These are phyloP conservation scores for Nyssa sinensis DNA, from an alignment of 148 eudicot species.

Conservation along the genomic window DNA sequence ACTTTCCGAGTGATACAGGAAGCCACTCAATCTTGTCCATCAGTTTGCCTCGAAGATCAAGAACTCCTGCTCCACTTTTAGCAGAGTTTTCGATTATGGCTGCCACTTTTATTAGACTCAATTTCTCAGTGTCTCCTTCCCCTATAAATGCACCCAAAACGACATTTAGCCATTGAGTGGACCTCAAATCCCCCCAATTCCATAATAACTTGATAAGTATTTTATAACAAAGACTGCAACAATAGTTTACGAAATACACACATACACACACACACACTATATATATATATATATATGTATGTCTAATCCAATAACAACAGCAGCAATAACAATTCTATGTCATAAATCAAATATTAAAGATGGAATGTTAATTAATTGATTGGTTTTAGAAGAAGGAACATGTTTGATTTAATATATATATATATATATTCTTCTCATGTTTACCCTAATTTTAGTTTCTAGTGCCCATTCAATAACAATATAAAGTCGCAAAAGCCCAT, in stretches of 20 bases:
- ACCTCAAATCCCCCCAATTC: not conserved
- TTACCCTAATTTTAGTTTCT: not conserved
- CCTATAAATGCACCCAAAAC: constrained; percentile 27
- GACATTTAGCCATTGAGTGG: not conserved
- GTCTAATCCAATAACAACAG: not conserved
- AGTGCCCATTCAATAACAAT: not conserved
- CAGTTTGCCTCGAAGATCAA: constrained; percentile 58
- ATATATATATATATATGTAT: too few relatives aligned
- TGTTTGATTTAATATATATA: too few relatives aligned
- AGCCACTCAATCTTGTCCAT: constrained; percentile 68
- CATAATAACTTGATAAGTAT: too few relatives aligned
- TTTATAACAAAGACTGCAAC: not conserved
- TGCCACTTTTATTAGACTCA: constrained; percentile 52
- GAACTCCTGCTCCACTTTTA: constrained; percentile 33
- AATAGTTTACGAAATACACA: too few relatives aligned
- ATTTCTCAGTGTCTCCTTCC: constrained; percentile 30
- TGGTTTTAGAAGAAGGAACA: too few relatives aligned
- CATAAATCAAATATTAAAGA: not conserved
- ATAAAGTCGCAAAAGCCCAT: not conserved
- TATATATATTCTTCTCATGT: too few relatives aligned
- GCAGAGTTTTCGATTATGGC: constrained; percentile 49
- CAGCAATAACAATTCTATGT: not conserved
- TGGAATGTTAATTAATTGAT: not conserved
- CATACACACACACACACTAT: too few relatives aligned
- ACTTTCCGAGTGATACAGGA: constrained; percentile 58